Evolutionary conservation across 225 moss, liverwort and hornwort species (phyloP), one percentile per base, ranked within the genome.

Genomic region (Bryum argenteum): DNA sequence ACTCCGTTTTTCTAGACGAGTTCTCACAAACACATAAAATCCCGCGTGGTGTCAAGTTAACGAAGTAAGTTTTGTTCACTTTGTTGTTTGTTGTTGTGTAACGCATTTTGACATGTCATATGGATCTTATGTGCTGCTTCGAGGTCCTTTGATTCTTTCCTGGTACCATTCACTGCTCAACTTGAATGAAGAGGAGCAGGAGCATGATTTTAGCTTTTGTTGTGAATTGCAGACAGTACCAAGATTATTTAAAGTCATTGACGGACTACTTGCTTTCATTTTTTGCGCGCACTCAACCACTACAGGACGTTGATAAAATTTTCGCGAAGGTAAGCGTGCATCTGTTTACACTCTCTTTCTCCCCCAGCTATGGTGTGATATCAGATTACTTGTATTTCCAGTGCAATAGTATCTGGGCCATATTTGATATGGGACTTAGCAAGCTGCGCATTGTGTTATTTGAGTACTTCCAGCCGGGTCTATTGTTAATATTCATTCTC

Each of bases 211-310:
- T 58, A 53, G 53, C 26, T 68, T 38, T 58, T 76, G 56, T 56
- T 63, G 57, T 81, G 77, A 22, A 68, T 54, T 82, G 84, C 89
- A 92, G 90, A 39, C 89, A 86, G 20, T 93, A 91, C 77, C 75
- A 80, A 45, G 90, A 91, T n/a, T 93, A 96, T 80, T 75, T 96
- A 69, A 77, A 82, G 66, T 79, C 71, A 53, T 44, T 96, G 82
- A 88, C 83, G 18, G 78, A 83, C 33, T 96, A 96, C 69, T 69
- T 96, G 45, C 77, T 76, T 42, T 96, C 93, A 18, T 96, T 90
- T 75, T 93, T 96, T 70, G 86, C 87, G 74, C 85, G 90, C 65
- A 96, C 93, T 19, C 96, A 91, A 75, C 96, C 96, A 54, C 84
- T 96, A 61, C 91, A 93, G 69, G 96, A 96, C 69, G 51, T 91